phyloP scores from a whole-genome alignment of 1,284 basidiomycete species.

The Rhodotorula sp. region DNA sequence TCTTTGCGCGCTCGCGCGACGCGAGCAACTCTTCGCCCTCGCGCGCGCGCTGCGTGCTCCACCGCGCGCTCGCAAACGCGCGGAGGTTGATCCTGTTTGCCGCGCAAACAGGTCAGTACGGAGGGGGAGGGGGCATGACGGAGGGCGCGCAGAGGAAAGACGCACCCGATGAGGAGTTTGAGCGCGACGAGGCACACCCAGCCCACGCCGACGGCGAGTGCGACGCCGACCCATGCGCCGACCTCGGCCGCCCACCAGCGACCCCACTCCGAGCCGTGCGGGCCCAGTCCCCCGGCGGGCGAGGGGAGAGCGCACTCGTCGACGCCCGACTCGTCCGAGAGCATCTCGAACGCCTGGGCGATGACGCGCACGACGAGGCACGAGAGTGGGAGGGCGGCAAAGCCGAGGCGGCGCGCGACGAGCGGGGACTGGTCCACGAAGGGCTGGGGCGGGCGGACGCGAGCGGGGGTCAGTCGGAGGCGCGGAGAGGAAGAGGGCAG shows the following conservation, averaged over 20 bases:
- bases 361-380: constrained; percentile 87
- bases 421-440: constrained; percentile 96
- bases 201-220: constrained; percentile 65
- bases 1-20: constrained; percentile 78
- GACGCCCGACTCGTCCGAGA: constrained; percentile 56
- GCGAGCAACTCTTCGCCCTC: constrained; percentile 71
- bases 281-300: constrained; percentile 44
- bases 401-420: constrained; percentile 88
- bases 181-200: constrained; percentile 72
- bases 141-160: neutral
- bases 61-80: constrained; percentile 73
- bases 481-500: neutral
- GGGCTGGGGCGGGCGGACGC: constrained; percentile 56
- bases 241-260: constrained; percentile 4
- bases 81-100: constrained; percentile 65
- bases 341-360: constrained; percentile 69
- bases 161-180: constrained; percentile 76
- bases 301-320: constrained; percentile 48
- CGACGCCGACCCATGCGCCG: constrained; percentile 60
- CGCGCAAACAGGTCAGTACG: neutral
- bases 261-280: constrained; percentile 60
- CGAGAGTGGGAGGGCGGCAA: constrained; percentile 87
- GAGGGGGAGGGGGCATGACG: neutral
- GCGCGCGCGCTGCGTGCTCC: constrained; percentile 72
- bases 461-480: neutral